Conservation (phyloP, 129 eudicot genomes). For the Lactuca saligna region DNA sequence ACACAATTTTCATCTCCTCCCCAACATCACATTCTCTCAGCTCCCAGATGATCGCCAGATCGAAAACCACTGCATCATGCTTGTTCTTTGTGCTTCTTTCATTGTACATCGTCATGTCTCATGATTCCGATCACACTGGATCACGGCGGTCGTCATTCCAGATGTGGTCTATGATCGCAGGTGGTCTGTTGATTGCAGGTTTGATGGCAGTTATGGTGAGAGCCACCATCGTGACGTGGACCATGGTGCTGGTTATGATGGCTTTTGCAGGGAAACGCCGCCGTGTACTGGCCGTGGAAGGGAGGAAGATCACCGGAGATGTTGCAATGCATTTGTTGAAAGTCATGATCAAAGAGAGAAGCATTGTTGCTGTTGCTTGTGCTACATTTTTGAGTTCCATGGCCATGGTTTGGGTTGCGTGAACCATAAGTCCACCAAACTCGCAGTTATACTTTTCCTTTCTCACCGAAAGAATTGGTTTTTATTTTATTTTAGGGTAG, state of each 20-base stretch:
- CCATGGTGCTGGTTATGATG: slow-evolving; percentile 64
- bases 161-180: slow-evolving; percentile 20
- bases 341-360: slow-evolving; percentile 48
- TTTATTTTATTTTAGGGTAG: background rate
- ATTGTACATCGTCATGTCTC: slow-evolving; percentile 18
- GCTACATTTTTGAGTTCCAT: slow-evolving; percentile 57
- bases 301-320: slow-evolving; percentile 68
- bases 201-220: slow-evolving; percentile 45
- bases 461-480: background rate
- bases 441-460: slow-evolving; percentile 1
- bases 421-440: slow-evolving; percentile 14
- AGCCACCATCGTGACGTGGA: slow-evolving; percentile 72
- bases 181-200: slow-evolving; percentile 20
- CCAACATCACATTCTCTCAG: background rate
- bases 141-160: slow-evolving; percentile 25
- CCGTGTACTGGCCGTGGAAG: slow-evolving; percentile 59
- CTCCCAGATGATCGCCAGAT: slow-evolving; percentile 17
- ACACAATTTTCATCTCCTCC: slow-evolving; percentile 14
- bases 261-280: slow-evolving; percentile 72
- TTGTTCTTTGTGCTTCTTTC: slow-evolving; percentile 19
- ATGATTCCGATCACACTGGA: background rate
- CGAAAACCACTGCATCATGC: slow-evolving; percentile 11
- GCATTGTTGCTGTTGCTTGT: slow-evolving; percentile 56
- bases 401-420: slow-evolving; percentile 55
- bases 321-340: slow-evolving; percentile 56